A percentile compares a stretch with the other conserved stretches of the same genome.
phyloP scores from a whole-genome alignment of 768 basidiomycete genomes.

The Lenzites betulinus region DNA sequence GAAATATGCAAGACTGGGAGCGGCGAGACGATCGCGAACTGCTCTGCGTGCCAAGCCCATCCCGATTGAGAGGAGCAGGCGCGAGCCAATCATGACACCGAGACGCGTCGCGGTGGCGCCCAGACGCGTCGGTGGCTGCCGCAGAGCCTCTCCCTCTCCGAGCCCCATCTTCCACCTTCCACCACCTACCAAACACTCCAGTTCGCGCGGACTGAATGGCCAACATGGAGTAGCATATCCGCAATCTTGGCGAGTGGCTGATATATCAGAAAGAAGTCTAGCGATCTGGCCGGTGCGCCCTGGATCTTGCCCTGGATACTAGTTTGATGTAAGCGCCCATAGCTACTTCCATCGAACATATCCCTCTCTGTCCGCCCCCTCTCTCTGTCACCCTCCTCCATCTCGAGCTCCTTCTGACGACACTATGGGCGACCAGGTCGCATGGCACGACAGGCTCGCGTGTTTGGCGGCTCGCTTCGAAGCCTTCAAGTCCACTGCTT shows the following conservation, averaged over 20 bases:
- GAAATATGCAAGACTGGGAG: no score
- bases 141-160: slow-evolving; percentile 3
- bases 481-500: slow-evolving; percentile 1
- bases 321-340: slow-evolving; percentile 7
- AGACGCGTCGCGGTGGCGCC: slow-evolving; percentile 17
- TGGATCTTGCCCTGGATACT: slow-evolving; percentile 12
- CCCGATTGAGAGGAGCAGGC: not conserved
- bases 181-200: not conserved
- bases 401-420: not conserved
- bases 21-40: no score
- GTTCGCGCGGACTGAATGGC: no score
- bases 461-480: slow-evolving; percentile 8
- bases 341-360: slow-evolving; percentile 10
- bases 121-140: slow-evolving; percentile 12
- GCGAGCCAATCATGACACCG: slow-evolving; percentile 4
- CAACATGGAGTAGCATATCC: not conserved
- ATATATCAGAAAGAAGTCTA: not conserved
- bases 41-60: no score
- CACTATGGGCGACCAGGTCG: not conserved
- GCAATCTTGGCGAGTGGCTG: not conserved
- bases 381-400: not conserved
- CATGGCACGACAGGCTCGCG: slow-evolving; percentile 3
- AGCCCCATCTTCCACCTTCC: not conserved
- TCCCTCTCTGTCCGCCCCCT: not conserved
- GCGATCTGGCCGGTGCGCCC: slow-evolving; percentile 2